Percentiles rank a stretch among this genome's conserved stretches.
These are phyloP conservation scores for Kurtzmaniella fragi DNA, from an alignment of 805 yeast genomes.

Conservation along the genomic window DNA sequence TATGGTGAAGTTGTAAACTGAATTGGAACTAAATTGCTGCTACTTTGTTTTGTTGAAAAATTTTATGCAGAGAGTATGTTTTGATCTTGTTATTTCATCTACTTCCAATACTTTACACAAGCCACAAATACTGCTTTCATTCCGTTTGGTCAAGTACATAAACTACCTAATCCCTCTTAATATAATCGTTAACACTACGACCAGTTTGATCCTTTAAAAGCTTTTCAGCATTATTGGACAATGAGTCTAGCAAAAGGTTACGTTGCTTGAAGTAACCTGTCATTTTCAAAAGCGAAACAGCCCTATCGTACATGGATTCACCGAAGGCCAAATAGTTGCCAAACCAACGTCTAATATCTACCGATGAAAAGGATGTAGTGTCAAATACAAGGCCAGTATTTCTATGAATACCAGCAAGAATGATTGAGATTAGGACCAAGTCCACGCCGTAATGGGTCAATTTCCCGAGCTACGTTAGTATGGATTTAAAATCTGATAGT, in stretches of 20 bases:
- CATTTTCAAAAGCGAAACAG: slow-evolving; percentile 39
- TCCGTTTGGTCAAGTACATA: no score
- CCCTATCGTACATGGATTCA: slow-evolving; percentile 49
- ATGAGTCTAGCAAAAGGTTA: slow-evolving; percentile 30
- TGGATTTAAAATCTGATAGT: background rate
- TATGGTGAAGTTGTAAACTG: no score
- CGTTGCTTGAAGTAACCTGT: slow-evolving; percentile 50
- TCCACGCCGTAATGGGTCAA: slow-evolving; percentile 72
- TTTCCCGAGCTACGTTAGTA: slow-evolving; percentile 48
- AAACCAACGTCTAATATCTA: slow-evolving; percentile 42
- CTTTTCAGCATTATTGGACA: slow-evolving; percentile 25
- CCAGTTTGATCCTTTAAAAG: slow-evolving; percentile 26
- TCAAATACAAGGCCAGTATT: slow-evolving; percentile 70
- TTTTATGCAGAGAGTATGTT: no score
- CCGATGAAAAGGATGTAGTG: slow-evolving; percentile 45
- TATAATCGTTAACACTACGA: slow-evolving; percentile 20
- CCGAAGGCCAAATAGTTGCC: slow-evolving; percentile 55
- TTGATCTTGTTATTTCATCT: no score
- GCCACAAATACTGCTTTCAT: slow-evolving; percentile 2
- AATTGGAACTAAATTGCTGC: no score
- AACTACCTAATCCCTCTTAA: slow-evolving; percentile 8
- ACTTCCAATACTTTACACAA: no score
- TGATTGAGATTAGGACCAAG: slow-evolving; percentile 69
- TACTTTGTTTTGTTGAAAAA: no score
- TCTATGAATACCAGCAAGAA: slow-evolving; percentile 81